phyloP scores from a whole-genome alignment of 2,329 filamentous ascomycete species.

The Paecilomyces dactylethromorphus region DNA sequence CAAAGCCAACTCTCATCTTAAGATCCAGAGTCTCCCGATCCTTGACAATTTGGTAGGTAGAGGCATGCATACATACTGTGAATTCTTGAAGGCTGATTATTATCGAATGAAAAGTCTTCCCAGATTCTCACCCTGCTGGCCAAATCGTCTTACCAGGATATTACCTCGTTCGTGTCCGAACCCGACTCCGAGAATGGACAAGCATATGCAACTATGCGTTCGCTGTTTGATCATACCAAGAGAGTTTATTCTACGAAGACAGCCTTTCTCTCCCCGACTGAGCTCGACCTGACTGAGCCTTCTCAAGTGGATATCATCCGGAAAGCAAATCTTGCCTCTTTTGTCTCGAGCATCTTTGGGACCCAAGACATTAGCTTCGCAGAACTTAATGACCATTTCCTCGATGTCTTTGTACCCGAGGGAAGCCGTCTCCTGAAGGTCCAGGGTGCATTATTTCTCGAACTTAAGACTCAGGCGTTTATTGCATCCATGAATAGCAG shows the following conservation, averaged over 20 bases:
- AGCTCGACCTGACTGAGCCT: conserved; percentile 45
- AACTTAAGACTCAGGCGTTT: conserved; percentile 62
- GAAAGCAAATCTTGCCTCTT: conserved; percentile 60
- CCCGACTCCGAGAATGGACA: conserved; percentile 52
- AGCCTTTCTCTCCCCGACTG: conserved; percentile 50
- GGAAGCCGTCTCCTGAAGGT: conserved; percentile 52
- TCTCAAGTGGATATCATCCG: conserved; percentile 54
- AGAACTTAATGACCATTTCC: conserved; percentile 57
- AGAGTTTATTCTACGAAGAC: conserved; percentile 53
- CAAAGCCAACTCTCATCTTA: conserved; percentile 41
- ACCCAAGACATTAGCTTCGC: conserved; percentile 59
- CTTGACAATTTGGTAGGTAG: conserved; percentile 53
- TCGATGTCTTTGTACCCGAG: conserved; percentile 58
- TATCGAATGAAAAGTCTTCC: conserved; percentile 39
- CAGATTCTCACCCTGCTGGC: conserved; percentile 54
- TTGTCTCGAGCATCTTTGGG: conserved; percentile 58
- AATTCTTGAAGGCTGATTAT: conserved; percentile 1
- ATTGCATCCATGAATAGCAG: conserved; percentile 55
- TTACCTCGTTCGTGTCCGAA: conserved; percentile 51
- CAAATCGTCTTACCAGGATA: conserved; percentile 51
- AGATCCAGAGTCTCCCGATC: conserved; percentile 55
- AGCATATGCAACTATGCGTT: conserved; percentile 56
- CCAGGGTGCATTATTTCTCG: conserved; percentile 55
- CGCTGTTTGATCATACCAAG: conserved; percentile 58
- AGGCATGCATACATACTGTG: conserved; percentile 4